Base-by-base conservation (phyloP, 176 grass and related monocot species). In the Bromus sterilis region DNA sequence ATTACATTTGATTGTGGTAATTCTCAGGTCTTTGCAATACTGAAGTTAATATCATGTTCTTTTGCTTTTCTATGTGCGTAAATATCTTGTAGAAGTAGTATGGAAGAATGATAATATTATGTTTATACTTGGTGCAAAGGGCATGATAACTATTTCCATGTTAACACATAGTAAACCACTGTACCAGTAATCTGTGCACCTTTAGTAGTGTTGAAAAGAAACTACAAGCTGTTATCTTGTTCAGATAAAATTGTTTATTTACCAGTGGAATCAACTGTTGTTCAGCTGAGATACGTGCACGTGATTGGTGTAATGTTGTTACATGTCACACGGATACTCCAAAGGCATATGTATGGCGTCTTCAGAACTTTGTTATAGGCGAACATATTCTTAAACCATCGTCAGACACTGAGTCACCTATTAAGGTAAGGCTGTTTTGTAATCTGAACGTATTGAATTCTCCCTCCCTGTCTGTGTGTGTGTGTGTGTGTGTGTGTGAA, bases 301-400 rank as follows among this genome's bases (percentile, higher is more conserved):
- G 94, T 83, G 94, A 97, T 66, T 97, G 94, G 92, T 94, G 89
- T 74, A 97, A 97, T 74, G 92, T 97, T 78, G 94, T 97, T 74
- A 97, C 94, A 34, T 97, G 94, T 83, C 94, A 97, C 74, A 87
- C 85, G 89, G 90, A 94, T 92, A 91, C 95, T 86, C 58, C 90
- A 66, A 81, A 68, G 35, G 95, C 92, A 76, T 98, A 98, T 83
- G 90, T 98, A 70, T 98, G 95, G 95, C 90, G 90, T 42, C 95
- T 98, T 83, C 95, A 98, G 76, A 98, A 98, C 69, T 98, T 98
- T 91, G 92, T 98, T 76, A 89, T 98, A 31, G 95, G 95, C 8
- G 88, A 98, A 64, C 92, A 98, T 89, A 91, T 98, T 89, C 84
- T 94, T 66, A 89, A 64, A 75, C 95, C 90, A 57, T 94, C 90